Evolutionary conservation across 148 eudicot genomes (phyloP), one percentile per base, ranked within the genome.

Genomic region (Vaccinium corymbosum): DNA sequence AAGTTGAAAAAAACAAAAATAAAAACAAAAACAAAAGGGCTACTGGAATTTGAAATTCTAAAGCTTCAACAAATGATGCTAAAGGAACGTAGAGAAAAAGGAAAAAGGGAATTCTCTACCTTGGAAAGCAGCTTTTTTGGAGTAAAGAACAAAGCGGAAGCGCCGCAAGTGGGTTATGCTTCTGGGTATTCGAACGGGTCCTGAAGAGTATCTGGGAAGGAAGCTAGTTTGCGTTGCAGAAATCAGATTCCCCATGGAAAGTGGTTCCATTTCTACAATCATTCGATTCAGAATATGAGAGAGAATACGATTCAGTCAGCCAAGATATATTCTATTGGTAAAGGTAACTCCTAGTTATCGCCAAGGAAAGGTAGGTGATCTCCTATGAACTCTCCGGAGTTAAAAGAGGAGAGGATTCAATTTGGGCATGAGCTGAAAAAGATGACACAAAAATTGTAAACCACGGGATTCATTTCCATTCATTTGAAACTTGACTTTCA

Each of bases 41-140:
- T 57, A 6, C 66, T 62, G 29, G 73, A 25, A 16, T 7, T 35
- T 38, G 48, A 72, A 38, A 32, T 38, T 13, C 55, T 38, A 61
- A 81, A 59, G 42, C 3, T 20, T 35, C n/a, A n/a, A 13, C 3
- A 49, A 7, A 35, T 55, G 59, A 80, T 70, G 79, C 14, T 53
- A 19, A 59, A 35, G 73, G 73, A 68, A 78, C 35, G 49, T 7
- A 74, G 27, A 78, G 32, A 73, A 55, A 55, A 27, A 48, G 27
- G 71, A 71, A 55, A 7, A 19, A 6, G 49, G 48, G 62, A 15
- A 20, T 16, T 52, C 16, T 61, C 19, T 81, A 88, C 90, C 89
- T 75, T 84, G 85, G 52, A 86, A 86, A 87, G 85, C 85, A 20
- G 85, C 84, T 29, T 85, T 84, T 84, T 88, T 90, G 48, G 85